phyloP scores from a whole-genome alignment of 2,329 filamentous ascomycete species.

The Teratosphaeriaceae sp. region DNA sequence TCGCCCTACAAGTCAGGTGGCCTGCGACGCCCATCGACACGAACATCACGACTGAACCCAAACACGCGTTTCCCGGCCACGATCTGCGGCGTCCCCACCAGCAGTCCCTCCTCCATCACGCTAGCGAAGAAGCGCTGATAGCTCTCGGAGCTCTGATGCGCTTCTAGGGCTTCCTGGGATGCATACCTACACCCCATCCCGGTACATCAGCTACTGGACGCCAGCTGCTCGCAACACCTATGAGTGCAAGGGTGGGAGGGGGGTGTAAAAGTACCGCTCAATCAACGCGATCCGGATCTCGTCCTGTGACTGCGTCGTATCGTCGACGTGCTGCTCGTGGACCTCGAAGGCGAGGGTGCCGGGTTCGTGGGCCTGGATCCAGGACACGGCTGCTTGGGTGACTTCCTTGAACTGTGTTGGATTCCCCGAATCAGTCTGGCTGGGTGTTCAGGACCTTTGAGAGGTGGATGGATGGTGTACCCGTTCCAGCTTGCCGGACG shows the following conservation, averaged over 20 bases:
- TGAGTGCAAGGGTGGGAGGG: too few species aligned
- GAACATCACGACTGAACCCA: too few species aligned
- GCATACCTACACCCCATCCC: neutral
- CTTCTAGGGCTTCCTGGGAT: slow-evolving; percentile 4
- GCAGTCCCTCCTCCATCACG: neutral
- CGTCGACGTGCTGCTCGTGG: neutral
- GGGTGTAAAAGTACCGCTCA: neutral
- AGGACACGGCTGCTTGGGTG: neutral
- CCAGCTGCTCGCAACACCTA: neutral
- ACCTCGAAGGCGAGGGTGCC: neutral
- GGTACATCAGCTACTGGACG: neutral
- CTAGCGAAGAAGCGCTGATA: slow-evolving; percentile 1
- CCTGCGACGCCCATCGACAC: too few species aligned
- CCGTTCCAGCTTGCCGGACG: slow-evolving; percentile 1
- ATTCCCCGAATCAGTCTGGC: too few species aligned
- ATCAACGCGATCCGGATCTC: neutral
- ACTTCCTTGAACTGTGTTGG: neutral
- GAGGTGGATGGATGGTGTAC: too few species aligned
- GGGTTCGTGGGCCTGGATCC: slow-evolving; percentile 1
- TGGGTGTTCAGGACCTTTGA: too few species aligned
- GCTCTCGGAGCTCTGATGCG: neutral
- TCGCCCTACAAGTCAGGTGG: too few species aligned
- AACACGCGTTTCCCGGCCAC: neutral
- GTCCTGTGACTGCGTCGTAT: too few species aligned
- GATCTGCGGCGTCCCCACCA: neutral